Percentiles rank a stretch among this genome's conserved stretches.
Conservation (phyloP, 495 filamentous ascomycete genomes). For the Corynascus novoguineensis region DNA sequence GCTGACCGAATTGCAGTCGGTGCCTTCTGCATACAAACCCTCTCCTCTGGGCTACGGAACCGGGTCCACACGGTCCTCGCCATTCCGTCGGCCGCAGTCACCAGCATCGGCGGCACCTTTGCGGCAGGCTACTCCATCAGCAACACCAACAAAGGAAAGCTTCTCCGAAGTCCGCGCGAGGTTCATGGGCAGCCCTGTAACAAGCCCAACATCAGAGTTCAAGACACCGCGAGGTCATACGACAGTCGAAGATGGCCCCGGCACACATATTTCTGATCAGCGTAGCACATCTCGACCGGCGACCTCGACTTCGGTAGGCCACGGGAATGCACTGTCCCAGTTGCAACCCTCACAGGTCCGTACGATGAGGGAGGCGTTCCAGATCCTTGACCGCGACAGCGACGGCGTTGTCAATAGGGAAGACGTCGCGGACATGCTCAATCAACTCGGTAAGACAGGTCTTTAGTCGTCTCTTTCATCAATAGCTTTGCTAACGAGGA, state of each 20-base stretch:
- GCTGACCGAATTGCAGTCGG: slow-evolving; percentile 34
- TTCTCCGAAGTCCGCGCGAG: slow-evolving; percentile 34
- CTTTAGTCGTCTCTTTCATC: not conserved
- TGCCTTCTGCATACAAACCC: slow-evolving; percentile 59
- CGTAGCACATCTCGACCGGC: slow-evolving; percentile 7
- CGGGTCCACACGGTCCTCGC: slow-evolving; percentile 63
- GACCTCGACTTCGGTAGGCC: slow-evolving; percentile 8
- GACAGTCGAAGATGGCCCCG: slow-evolving; percentile 19
- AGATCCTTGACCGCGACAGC: slow-evolving; percentile 77
- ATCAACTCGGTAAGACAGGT: slow-evolving; percentile 58
- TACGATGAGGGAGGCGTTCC: slow-evolving; percentile 78
- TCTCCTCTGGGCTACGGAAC: slow-evolving; percentile 41
- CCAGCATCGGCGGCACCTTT: slow-evolving; percentile 45
- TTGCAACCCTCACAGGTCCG: slow-evolving; percentile 62
- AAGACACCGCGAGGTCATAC: slow-evolving; percentile 32
- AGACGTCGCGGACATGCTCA: slow-evolving; percentile 75
- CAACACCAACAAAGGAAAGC: slow-evolving; percentile 40
- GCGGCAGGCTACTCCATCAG: slow-evolving; percentile 43
- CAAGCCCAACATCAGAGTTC: slow-evolving; percentile 23
- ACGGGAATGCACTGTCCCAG: slow-evolving; percentile 54
- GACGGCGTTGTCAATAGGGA: slow-evolving; percentile 69
- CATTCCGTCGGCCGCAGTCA: slow-evolving; percentile 64
- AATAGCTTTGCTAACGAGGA: slow-evolving; percentile 1
- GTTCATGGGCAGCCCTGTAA: slow-evolving; percentile 31
- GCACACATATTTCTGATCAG: slow-evolving; percentile 24